phyloP scores from a whole-genome alignment of 176 grass and related monocot species.

The Carex myosuroides region DNA sequence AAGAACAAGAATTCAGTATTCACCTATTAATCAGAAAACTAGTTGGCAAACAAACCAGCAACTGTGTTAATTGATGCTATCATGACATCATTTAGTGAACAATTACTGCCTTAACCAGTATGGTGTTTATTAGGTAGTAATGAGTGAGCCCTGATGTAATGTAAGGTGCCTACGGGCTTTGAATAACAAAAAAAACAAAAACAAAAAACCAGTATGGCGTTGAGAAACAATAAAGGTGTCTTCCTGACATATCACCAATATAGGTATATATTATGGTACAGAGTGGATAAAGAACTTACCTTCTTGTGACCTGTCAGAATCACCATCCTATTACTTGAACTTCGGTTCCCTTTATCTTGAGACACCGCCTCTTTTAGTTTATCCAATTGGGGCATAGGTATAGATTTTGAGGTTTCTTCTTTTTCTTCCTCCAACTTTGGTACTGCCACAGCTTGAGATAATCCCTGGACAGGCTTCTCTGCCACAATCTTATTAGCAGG shows the following conservation, averaged over 20 bases:
- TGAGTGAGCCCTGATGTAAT: no score
- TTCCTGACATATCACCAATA: not conserved
- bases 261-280: not conserved
- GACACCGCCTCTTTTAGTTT: not conserved
- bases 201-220: not conserved
- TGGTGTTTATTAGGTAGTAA: not conserved
- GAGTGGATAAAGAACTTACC: not conserved
- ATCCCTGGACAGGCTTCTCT: not conserved
- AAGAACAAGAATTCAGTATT: not conserved
- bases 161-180: no score
- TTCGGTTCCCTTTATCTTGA: not conserved
- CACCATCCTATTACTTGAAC: not conserved
- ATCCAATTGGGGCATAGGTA: not conserved
- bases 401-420: not conserved
- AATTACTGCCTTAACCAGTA: not conserved
- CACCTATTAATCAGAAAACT: not conserved
- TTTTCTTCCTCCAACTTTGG: not conserved
- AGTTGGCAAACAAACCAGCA: not conserved
- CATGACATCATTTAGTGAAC: not conserved
- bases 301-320: not conserved
- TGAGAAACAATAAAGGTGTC: not conserved
- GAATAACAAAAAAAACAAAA: no score
- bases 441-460: not conserved
- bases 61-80: not conserved
- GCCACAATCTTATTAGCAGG: not conserved